phyloP scores from a whole-genome alignment of 2,329 filamentous ascomycete species.

The Colletotrichum simmondsii region DNA sequence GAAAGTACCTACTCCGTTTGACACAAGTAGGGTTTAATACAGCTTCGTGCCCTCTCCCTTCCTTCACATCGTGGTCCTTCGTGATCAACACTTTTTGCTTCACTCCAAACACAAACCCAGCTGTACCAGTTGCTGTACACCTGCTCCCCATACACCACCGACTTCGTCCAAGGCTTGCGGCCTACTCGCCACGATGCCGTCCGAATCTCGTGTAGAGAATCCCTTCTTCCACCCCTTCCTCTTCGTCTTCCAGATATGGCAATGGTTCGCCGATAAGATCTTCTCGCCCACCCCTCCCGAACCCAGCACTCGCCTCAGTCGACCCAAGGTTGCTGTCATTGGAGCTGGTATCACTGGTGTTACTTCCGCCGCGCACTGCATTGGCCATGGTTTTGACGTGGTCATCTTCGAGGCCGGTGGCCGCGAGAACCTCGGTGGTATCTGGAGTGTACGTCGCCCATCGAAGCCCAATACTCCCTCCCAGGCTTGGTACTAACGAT shows the following conservation, averaged over 20 bases:
- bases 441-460: constrained; percentile 74
- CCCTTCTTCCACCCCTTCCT: constrained; percentile 64
- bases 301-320: constrained; percentile 63
- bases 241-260: constrained; percentile 72
- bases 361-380: constrained; percentile 82
- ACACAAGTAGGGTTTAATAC: not conserved
- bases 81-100: not conserved
- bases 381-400: constrained; percentile 87
- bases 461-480: not conserved
- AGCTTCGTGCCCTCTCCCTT: constrained; percentile 2
- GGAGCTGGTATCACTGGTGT: constrained; percentile 80
- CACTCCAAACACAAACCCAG: not conserved
- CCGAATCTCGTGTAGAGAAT: constrained; percentile 47
- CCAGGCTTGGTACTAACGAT: constrained; percentile 13
- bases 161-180: not conserved
- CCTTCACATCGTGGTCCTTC: not conserved
- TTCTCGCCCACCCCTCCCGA: constrained; percentile 78
- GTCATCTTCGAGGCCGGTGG: constrained; percentile 80
- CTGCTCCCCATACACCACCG: not conserved
- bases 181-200: constrained; percentile 43
- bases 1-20: not conserved
- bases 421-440: constrained; percentile 76
- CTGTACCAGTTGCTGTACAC: not conserved
- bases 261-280: constrained; percentile 71
- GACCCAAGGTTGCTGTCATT: constrained; percentile 76